Evolutionary conservation across 2,329 filamentous ascomycete genomes (phyloP), one percentile per base, ranked within the genome.

Genomic region (Aspergillus melleus): DNA sequence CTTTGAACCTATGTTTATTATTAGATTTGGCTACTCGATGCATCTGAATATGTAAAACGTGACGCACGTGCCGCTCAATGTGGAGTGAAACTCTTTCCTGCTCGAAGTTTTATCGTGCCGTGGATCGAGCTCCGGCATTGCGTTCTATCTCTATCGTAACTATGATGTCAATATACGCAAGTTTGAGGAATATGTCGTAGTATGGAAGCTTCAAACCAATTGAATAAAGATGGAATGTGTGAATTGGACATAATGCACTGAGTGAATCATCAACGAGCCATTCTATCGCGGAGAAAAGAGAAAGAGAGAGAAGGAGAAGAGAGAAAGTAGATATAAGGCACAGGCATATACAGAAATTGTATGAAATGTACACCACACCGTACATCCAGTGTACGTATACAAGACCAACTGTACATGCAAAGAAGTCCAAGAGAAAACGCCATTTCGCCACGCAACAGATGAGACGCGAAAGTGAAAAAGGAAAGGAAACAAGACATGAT

Each of bases 301-400:
- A 52, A 16, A 22, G 49, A 52, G 50, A 52, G 49, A 52, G 50
- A 52, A 52, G 50, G 49, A 52, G 50, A 52, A 52, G 50, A 32
- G 50, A 52, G 50, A 22, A 19, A 22, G n/a, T 20, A 39, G 9
- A 22, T 32, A 6, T 39, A 42, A 8, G 24, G 20, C n/a, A 52
- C 16, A 22, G 22, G 6, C 22, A 52, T 57, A 57, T 36, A 57
- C 30, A 49, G 14, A 36, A 36, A 16, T 36, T 4, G 32, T 36
- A 36, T 36, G 16, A 54, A 26, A 46, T 55, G 24, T 29, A 50
- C 36, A 55, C 11, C 29, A 50, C 29, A 50, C 29, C 47, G 54
- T 55, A 49, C 46, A 49, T 20, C 54, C 54, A 55, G 54, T 50
- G 46, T 50, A 55, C 30, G 24, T 14, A 49, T 20, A 49, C 24